These are phyloP conservation scores for Colletotrichum graminicola DNA, from an alignment of 2,329 filamentous ascomycete species.

Conservation along the genomic window DNA sequence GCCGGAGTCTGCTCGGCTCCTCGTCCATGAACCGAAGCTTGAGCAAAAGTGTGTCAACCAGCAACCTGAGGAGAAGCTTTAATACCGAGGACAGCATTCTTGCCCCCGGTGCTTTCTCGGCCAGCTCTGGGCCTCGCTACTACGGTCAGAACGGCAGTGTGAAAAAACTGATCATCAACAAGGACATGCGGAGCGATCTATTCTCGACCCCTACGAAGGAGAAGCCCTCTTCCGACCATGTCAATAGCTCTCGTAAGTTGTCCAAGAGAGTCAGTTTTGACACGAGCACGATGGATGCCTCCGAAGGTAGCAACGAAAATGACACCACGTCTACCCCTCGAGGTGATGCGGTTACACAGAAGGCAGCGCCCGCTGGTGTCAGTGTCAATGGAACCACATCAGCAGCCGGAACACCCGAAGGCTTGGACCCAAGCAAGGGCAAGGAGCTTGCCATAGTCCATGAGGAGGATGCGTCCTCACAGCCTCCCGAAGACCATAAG, in stretches of 20 bases:
- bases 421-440: conserved; percentile 79
- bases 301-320: conserved; percentile 27
- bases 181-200: conserved; percentile 81
- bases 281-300: conserved; percentile 64
- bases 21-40: conserved; percentile 79
- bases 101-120: conserved; percentile 85
- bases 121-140: conserved; percentile 72
- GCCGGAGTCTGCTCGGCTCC: conserved; percentile 72
- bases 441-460: conserved; percentile 84
- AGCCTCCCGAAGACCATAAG: conserved; percentile 47
- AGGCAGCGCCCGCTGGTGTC: conserved; percentile 12
- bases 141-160: conserved; percentile 78
- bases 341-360: conserved; percentile 13
- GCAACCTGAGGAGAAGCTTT: conserved; percentile 85
- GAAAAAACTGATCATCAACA: conserved; percentile 94
- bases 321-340: conserved; percentile 13
- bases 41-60: conserved; percentile 89
- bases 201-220: conserved; percentile 72
- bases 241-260: conserved; percentile 65
- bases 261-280: conserved; percentile 96
- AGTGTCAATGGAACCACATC: conserved; percentile 43
- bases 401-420: conserved; percentile 57
- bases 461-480: conserved; percentile 68
- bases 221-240: conserved; percentile 56
- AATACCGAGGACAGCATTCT: conserved; percentile 88